phyloP scores from a whole-genome alignment of 1,284 basidiomycete genomes.

The Sporisorium reilianum region DNA sequence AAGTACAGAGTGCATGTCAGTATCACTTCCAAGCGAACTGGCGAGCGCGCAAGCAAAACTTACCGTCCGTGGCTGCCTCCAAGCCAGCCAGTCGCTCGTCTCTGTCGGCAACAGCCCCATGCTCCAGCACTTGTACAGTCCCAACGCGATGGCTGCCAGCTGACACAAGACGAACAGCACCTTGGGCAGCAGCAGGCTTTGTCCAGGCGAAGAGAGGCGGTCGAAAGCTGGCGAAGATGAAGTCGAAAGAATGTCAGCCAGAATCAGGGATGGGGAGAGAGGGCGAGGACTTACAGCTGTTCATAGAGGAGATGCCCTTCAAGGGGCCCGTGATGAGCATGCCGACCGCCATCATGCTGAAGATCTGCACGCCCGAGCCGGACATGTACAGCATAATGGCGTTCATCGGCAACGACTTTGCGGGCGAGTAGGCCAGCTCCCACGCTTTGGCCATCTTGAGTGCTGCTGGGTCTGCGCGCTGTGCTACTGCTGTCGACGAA shows the following conservation, averaged over 20 bases:
- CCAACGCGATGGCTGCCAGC: conserved; percentile 54
- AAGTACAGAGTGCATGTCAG: not conserved
- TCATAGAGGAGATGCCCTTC: conserved; percentile 54
- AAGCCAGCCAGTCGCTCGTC: conserved; percentile 67
- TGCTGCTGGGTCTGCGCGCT: conserved; percentile 52
- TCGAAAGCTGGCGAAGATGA: conserved; percentile 49
- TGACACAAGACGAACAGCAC: conserved; percentile 60
- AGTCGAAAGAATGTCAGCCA: not conserved
- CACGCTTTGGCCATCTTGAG: conserved; percentile 65
- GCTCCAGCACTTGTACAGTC: conserved; percentile 68
- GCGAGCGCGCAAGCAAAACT: conserved; percentile 24
- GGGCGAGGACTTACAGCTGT: conserved; percentile 35
- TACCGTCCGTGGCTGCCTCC: conserved; percentile 60
- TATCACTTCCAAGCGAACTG: not conserved
- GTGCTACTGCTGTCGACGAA: conserved; percentile 11
- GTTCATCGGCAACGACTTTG: conserved; percentile 67
- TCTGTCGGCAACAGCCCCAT: conserved; percentile 68
- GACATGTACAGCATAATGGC: conserved; percentile 68
- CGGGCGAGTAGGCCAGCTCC: conserved; percentile 64
- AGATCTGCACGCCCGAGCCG: conserved; percentile 66
- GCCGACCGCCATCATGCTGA: conserved; percentile 68
- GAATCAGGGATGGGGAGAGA: not conserved
- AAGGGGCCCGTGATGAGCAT: conserved; percentile 66
- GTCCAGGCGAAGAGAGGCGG: conserved; percentile 51
- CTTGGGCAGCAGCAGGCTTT: conserved; percentile 61